Base-by-base conservation (phyloP, 2,329 filamentous ascomycete species). In the Paraconiothyrium brasiliense region DNA sequence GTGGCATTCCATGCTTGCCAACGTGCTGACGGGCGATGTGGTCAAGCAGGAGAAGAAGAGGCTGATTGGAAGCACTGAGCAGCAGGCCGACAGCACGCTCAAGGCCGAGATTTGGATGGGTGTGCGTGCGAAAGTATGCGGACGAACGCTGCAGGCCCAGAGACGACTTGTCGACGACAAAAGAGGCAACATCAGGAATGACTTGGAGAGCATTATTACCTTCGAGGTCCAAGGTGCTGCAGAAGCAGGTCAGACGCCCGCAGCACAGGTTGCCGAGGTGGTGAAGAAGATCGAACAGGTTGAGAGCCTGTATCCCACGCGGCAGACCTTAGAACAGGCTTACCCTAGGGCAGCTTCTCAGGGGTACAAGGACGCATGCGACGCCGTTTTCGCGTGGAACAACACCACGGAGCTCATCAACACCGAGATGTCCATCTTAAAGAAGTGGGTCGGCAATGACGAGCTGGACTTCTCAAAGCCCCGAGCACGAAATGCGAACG, bases 1-100 rank as follows among this genome's bases (percentile, higher is more conserved):
- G 80, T 99, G 95, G 95, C 94, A 99, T 80, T 93, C 93, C 3
- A 99, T 99, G 95, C 82, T 99, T 59, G 92, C 94, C 62, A 96
- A 94, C 14, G 95, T 99, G 4, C 82, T 99, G 68, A 97, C 94
- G 0, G 95, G 95, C 67, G 95, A 99, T 77, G 95, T 99, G 9
- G 94, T 99, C 60, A 92, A 93, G 72, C 95, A 99, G 79, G 95
- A 99, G 81, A 99, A 99, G 84, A 97, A 97, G 79, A 89, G 95
- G 48, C 80, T 99, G 72, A 95, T 96, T 68, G 94, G 93, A 49
- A 90, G 92, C 66, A 84, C 86, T 52, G 91, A 92, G 49, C 88
- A 93, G 66, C 91, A 91, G 72, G 87, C 88, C 35, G 87, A 90
- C 59, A 91, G 92, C 74, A 85, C 85, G 27, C 78, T 90, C 69